A percentile compares a stretch with the other conserved stretches of the same genome.
phyloP scores from a whole-genome alignment of 148 eudicot genomes.

The Diospyros lotus region DNA sequence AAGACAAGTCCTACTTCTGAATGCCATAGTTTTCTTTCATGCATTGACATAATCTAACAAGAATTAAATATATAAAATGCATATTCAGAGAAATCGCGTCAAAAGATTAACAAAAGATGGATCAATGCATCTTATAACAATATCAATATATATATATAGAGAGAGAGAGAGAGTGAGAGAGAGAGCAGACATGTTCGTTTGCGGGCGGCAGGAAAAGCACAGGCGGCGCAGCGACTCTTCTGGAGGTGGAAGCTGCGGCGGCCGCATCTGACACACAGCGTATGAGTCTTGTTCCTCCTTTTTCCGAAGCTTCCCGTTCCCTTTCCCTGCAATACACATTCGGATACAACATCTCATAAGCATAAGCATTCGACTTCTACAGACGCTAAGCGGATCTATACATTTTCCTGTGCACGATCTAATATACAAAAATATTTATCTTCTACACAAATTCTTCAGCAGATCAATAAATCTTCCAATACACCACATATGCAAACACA shows the following conservation, averaged over 20 bases:
- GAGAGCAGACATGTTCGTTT: conserved; percentile 37
- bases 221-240: conserved; percentile 55
- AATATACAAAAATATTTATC: not conserved
- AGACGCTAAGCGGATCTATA: no score
- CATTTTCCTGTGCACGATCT: no score
- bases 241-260: conserved; percentile 58
- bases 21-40: no score
- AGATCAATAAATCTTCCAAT: no score
- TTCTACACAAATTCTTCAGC: not conserved
- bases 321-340: conserved; percentile 26
- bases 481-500: no score
- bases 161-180: not conserved
- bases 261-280: conserved; percentile 55
- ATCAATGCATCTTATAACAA: no score
- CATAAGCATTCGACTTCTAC: not conserved
- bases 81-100: no score
- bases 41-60: no score
- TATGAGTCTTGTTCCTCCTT: conserved; percentile 69
- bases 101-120: no score
- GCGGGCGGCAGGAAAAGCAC: conserved; percentile 54
- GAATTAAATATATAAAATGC: no score
- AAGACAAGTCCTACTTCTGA: no score
- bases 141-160: not conserved
- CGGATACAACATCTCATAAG: not conserved
- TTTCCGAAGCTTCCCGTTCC: conserved; percentile 58